A percentile compares a stretch with the other conserved stretches of the same genome.
Conservation (phyloP, 352 stramenopile species). For the Phytophthora fragariaefolia region DNA sequence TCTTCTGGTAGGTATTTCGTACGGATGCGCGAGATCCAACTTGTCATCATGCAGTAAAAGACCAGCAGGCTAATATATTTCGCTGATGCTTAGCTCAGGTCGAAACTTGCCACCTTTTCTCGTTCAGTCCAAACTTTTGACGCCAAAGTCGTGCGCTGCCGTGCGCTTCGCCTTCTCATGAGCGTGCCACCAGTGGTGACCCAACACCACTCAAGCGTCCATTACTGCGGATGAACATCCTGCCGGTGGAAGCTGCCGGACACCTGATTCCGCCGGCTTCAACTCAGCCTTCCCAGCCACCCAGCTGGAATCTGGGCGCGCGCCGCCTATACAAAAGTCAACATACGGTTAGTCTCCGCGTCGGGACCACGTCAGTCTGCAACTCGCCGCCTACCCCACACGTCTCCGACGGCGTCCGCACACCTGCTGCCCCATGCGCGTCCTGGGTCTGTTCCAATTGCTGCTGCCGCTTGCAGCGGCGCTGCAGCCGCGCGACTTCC, state of each 20-base stretch:
- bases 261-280: slow-evolving; percentile 14
- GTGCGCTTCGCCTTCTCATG: slow-evolving; percentile 11
- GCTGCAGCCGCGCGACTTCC: slow-evolving; percentile 47
- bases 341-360: slow-evolving; percentile 16
- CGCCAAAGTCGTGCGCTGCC: too few species aligned
- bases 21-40: slow-evolving; percentile 5
- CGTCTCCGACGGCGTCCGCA: slow-evolving; percentile 28
- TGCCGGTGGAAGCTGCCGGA: background rate
- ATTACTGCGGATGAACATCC: slow-evolving; percentile 15
- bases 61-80: slow-evolving; percentile 33
- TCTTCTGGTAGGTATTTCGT: slow-evolving; percentile 17
- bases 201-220: slow-evolving; percentile 8
- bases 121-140: background rate
- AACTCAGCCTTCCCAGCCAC: slow-evolving; percentile 21
- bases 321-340: slow-evolving; percentile 27
- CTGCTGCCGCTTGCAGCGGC: slow-evolving; percentile 23
- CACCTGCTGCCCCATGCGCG: slow-evolving; percentile 29
- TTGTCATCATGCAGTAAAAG: slow-evolving; percentile 23
- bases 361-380: slow-evolving; percentile 17
- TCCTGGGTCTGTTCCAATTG: slow-evolving; percentile 24
- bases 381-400: slow-evolving; percentile 22
- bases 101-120: too few species aligned
- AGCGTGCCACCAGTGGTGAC: slow-evolving; percentile 5
- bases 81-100: too few species aligned
- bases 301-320: slow-evolving; percentile 14